phyloP scores from a whole-genome alignment of 163 green algal genomes.

The Prototheca wickerhamii region DNA sequence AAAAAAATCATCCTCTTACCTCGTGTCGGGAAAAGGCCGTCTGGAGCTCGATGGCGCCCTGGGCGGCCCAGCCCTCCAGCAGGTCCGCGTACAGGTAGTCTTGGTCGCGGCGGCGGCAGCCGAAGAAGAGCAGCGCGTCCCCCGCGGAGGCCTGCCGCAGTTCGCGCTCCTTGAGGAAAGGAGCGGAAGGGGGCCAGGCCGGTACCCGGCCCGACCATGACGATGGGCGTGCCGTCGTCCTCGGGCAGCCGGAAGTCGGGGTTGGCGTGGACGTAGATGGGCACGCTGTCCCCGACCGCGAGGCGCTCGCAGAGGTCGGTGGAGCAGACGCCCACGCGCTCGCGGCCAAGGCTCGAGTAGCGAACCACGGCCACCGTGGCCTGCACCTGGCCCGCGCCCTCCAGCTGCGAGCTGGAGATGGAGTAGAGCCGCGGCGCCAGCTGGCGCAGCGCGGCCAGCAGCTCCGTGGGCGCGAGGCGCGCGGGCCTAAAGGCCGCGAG shows the following conservation, averaged over 20 bases:
- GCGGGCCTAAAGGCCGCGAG: conserved; percentile 47
- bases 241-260: conserved; percentile 57
- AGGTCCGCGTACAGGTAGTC: conserved; percentile 61
- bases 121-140: conserved; percentile 80
- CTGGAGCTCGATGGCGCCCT: conserved; percentile 52
- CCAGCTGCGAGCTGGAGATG: conserved; percentile 54
- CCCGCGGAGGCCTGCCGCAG: conserved; percentile 10
- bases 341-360: conserved; percentile 13
- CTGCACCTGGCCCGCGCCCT: conserved; percentile 14
- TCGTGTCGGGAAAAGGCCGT: conserved; percentile 67
- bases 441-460: conserved; percentile 31
- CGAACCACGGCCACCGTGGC: conserved; percentile 27
- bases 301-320: conserved; percentile 19
- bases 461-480: conserved; percentile 4
- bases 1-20: too few species aligned
- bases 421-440: conserved; percentile 85
- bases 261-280: conserved; percentile 26
- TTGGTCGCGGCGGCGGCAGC: conserved; percentile 66
- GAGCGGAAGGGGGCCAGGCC: conserved; percentile 82
- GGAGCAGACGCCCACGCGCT: conserved; percentile 15
- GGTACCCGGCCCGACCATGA: conserved; percentile 91
- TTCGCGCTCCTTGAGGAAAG: conserved; percentile 34
- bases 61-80: conserved; percentile 48
- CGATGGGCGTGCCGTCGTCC: conserved; percentile 56
- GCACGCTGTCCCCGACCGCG: conserved; percentile 10